Conservation (phyloP, 2,329 filamentous ascomycete species). For the Mycogone perniciosa region DNA sequence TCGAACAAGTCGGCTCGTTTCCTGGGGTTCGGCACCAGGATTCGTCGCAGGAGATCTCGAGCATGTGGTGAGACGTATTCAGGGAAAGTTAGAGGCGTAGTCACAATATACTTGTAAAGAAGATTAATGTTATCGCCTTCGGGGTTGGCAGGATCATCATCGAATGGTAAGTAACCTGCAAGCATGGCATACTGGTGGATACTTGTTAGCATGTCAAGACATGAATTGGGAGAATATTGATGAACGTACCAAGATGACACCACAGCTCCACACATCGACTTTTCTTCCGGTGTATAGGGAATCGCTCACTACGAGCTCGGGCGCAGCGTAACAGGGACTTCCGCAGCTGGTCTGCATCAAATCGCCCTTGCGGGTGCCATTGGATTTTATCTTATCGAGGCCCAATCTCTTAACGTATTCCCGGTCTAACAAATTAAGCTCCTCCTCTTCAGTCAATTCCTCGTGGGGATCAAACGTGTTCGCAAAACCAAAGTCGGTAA, state of each 20-base stretch:
- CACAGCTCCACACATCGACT: conserved; percentile 98
- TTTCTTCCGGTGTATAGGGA: conserved; percentile 95
- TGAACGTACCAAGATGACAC: conserved; percentile 85
- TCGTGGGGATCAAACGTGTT: conserved; percentile 92
- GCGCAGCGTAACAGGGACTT: conserved; percentile 94
- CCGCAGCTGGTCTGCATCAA: conserved; percentile 99
- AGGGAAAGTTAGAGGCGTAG: conserved; percentile 91
- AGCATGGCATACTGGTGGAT: conserved; percentile 88
- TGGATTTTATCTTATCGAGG: conserved; percentile 70
- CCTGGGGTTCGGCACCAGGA: conserved; percentile 89
- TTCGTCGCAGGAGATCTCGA: conserved; percentile 82
- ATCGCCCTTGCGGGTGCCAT: conserved; percentile 78
- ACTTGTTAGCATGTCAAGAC: conserved; percentile 10
- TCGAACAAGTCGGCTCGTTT: conserved; percentile 96
- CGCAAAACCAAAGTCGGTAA: conserved; percentile 97
- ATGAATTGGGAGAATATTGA: not conserved
- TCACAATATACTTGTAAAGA: conserved; percentile 98
- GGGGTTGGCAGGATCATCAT: conserved; percentile 95
- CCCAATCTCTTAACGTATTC: conserved; percentile 82
- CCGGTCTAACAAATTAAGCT: conserved; percentile 77
- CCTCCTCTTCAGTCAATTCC: conserved; percentile 83
- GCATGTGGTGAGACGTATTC: conserved; percentile 98
- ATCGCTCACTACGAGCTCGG: conserved; percentile 94
- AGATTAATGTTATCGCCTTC: conserved; percentile 99
- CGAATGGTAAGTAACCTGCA: conserved; percentile 93